phyloP scores from a whole-genome alignment of 306 rosid genomes.

The Prinsepia uniflora region DNA sequence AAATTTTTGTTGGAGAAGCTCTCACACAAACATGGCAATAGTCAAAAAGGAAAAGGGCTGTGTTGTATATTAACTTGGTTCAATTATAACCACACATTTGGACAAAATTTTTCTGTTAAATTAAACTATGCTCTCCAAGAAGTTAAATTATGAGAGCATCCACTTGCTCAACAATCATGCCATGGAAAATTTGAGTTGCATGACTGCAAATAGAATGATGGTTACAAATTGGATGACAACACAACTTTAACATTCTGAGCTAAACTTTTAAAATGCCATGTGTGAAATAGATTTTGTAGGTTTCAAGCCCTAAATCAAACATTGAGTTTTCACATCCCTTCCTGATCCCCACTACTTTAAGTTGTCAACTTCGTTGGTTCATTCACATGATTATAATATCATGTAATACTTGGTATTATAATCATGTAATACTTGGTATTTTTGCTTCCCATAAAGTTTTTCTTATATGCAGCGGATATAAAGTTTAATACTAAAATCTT shows the following conservation, averaged over 20 bases:
- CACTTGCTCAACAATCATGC: background rate
- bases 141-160: background rate
- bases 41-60: background rate
- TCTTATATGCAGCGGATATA: background rate
- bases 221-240: background rate
- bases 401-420: background rate
- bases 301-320: background rate
- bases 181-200: background rate
- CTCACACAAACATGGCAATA: background rate
- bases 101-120: background rate
- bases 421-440: background rate
- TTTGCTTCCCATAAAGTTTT: background rate
- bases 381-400: background rate
- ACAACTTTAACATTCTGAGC: background rate
- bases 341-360: background rate
- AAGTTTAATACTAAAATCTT: background rate
- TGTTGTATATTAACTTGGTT: background rate
- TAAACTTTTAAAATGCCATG: background rate
- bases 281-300: background rate
- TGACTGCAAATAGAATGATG: background rate
- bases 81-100: background rate
- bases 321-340: background rate
- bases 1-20: background rate
- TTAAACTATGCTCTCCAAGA: background rate
- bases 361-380: background rate